phyloP scores from a whole-genome alignment of 1,284 basidiomycete species.

The Stygiomarasmius scandens region DNA sequence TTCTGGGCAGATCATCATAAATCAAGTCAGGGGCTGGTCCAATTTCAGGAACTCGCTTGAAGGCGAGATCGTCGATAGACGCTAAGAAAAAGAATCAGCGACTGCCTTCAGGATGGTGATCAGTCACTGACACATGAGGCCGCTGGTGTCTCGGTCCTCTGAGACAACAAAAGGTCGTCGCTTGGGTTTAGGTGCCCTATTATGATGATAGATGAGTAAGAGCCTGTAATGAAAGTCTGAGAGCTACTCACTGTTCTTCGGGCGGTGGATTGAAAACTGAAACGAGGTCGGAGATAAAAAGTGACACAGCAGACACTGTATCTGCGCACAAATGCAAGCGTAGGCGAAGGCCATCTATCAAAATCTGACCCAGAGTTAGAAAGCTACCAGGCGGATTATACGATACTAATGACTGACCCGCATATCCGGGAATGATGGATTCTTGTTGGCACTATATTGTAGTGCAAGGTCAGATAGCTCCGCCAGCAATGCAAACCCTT shows the following conservation, averaged over 20 bases:
- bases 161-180: slow-evolving; percentile 40
- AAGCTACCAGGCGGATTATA: background rate
- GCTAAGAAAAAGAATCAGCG: slow-evolving; percentile 41
- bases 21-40: slow-evolving; percentile 87
- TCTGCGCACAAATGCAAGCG: slow-evolving; percentile 71
- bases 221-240: background rate
- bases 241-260: slow-evolving; percentile 40
- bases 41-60: slow-evolving; percentile 71
- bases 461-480: slow-evolving; percentile 57
- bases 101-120: background rate
- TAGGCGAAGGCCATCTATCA: slow-evolving; percentile 48
- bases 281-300: slow-evolving; percentile 52
- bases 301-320: slow-evolving; percentile 55
- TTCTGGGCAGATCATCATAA: slow-evolving; percentile 87
- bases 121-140: slow-evolving; percentile 37
- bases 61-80: slow-evolving; percentile 86
- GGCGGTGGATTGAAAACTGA: slow-evolving; percentile 40
- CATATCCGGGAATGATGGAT: slow-evolving; percentile 34
- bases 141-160: slow-evolving; percentile 22
- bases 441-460: slow-evolving; percentile 38
- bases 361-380: slow-evolving; percentile 39
- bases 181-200: slow-evolving; percentile 30
- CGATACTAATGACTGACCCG: slow-evolving; percentile 35
- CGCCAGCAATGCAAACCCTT: slow-evolving; percentile 69
- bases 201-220: slow-evolving; percentile 2